Base-by-base conservation (phyloP, 164 flowering plant species). In the Vitis labrusca region DNA sequence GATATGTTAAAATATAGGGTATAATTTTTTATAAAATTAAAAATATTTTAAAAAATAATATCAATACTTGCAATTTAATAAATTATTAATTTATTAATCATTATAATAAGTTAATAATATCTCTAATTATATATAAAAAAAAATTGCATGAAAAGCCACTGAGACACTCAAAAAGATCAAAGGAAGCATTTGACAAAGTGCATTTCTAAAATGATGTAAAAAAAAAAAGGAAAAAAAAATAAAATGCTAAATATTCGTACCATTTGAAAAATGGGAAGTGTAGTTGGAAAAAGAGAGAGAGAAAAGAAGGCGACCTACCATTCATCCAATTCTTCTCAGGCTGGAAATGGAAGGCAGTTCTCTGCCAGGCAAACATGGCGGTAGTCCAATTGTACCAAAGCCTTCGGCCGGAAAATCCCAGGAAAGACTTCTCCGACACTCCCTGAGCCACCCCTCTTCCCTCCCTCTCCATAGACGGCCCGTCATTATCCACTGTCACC, bases 311-410 rank as follows among this genome's bases (percentile, higher is more conserved):
- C 7, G 44, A 79, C 82, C 63, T 68, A 91, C 97, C 97, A 71
- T 92, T 92, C 97, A 92, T 92, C 97, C 95, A 92, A 56, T 92
- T 92, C 75, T 80, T 82, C 72, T 84, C 76, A 1, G 97, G 95
- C 63, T 92, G 94, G 67, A 88, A 91, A 65, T 89, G 96, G 84
- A 66, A 92, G 37, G 84, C 79, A 0, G 91, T 87, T 73, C 89
- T 70, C 44, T 88, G 91, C 90, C 89, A 90, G 10, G 84, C 61
- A 47, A 85, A 64, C 88, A 84, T 83, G 9, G 66, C 78, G 50
- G 81, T 80, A n/a, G 83, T 84, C 92, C 92, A 88, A 44, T 79
- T 75, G 53, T 29, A 89, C 3, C 74, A 59, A 8, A 13, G 50
- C 5, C 49, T 63, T 2, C 32, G 10, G 13, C 55, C 75, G 60